Base-by-base conservation (phyloP, 768 basidiomycete genomes). In the Lactarius vividus region DNA sequence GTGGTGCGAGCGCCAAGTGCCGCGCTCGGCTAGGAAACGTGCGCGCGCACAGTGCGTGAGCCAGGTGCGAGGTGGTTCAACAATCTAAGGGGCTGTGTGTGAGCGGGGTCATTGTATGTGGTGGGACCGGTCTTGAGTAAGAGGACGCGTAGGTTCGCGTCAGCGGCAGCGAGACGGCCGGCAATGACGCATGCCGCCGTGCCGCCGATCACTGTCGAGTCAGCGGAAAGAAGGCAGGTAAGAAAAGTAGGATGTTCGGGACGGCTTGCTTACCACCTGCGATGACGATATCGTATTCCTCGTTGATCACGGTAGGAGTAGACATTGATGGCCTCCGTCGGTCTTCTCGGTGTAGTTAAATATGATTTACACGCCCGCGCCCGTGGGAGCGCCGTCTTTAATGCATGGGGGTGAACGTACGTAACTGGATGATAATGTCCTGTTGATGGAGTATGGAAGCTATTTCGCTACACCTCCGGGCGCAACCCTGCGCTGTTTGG, bases 121-220 rank as follows among this genome's bases (percentile, higher is more conserved):
- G 83, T 80, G 6, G 80, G 77, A 2, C 87, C 88, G 18, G 82
- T 79, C 75, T 89, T 87, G 31, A 88, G 71, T 52, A 88, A 72
- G 11, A 88, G 81, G 54, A 88, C 85, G 69, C 78, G 84, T 57
- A 88, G 73, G 4, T 74, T 72, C 0, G 85, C 82, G 49, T 86
- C 81, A 0, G 84, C 83, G 0, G 79, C 79, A 0, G 82, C 77
- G 4, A 89, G 78, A 31, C 85, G 80, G 0, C 81, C 80, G n/a
- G 85, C 86, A 16, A 80, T 73, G 13, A 88, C 77, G 67, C 86
- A 86, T 4, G 81, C 84, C 23, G 80, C 64, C 4, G 85, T 79
- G 29, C 87, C 87, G 6, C 77, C 64, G 60, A 16, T 8, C 18
- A 26, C 2, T 15, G 2, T 52, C 49, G n/a, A 4, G 23, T 31